Percentiles rank a stretch among this genome's conserved stretches.
Evolutionary conservation across 108 stramenopile genomes (phyloP).

Genomic region (Parmales sp.): DNA sequence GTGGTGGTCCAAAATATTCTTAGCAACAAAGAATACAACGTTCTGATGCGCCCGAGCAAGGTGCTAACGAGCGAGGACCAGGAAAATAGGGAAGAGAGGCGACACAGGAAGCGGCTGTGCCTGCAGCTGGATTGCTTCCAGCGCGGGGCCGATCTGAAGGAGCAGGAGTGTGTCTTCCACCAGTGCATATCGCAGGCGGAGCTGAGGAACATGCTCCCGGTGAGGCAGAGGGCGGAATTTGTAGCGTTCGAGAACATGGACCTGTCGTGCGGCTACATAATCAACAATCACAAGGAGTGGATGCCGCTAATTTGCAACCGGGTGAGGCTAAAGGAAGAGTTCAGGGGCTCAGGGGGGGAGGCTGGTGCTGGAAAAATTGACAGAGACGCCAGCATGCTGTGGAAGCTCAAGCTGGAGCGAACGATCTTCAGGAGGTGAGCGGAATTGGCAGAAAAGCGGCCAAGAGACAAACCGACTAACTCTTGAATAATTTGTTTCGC

Average conservation of each 20-base stretch:
- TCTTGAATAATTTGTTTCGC: too few species aligned
- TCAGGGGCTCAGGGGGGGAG: not conserved
- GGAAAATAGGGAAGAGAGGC: not conserved
- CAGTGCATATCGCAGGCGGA: not conserved
- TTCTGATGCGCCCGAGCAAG: not conserved
- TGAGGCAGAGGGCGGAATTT: not conserved
- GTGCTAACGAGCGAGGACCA: not conserved
- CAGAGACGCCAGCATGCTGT: not conserved
- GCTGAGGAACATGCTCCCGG: not conserved
- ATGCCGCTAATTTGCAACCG: not conserved
- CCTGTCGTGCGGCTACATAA: not conserved
- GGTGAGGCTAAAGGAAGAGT: not conserved
- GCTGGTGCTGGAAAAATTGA: too few species aligned
- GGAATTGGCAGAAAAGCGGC: too few species aligned
- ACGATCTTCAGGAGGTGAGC: not conserved
- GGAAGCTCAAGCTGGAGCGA: not conserved
- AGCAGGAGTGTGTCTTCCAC: not conserved
- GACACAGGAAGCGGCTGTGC: not conserved
- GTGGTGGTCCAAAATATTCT: not conserved
- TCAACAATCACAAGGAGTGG: not conserved
- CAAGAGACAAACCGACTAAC: too few species aligned
- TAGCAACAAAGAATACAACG: not conserved
- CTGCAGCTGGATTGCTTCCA: not conserved
- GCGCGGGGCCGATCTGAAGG: not conserved
- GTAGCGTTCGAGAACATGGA: not conserved